These are phyloP conservation scores for Xylaria sp. DNA, from an alignment of 2,329 filamentous ascomycete genomes.

Conservation along the genomic window DNA sequence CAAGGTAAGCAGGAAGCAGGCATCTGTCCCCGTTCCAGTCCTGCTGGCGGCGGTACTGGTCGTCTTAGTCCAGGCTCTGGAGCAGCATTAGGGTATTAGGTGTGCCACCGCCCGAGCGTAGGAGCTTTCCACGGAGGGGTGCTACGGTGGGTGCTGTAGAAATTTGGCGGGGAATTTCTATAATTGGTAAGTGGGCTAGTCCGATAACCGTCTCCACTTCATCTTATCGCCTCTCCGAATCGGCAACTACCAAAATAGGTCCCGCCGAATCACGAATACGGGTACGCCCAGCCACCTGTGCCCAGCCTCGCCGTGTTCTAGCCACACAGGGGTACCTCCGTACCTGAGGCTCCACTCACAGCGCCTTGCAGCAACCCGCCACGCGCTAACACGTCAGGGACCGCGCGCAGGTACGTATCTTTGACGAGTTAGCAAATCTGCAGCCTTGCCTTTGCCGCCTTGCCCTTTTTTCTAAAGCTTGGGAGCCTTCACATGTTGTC, in stretches of 20 bases:
- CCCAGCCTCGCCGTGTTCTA: constrained; percentile 12
- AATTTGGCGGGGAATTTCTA: constrained; percentile 27
- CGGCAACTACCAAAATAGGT: constrained; percentile 36
- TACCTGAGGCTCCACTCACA: not conserved
- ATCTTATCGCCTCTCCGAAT: constrained; percentile 35
- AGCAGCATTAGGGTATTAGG: not conserved
- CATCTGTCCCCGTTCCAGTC: not conserved
- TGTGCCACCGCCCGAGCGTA: constrained; percentile 13
- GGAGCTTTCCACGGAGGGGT: constrained; percentile 30
- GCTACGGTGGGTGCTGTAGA: constrained; percentile 23
- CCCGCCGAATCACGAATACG: constrained; percentile 29
- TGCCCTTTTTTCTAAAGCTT: constrained; percentile 33
- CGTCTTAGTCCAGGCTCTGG: not conserved
- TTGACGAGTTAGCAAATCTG: not conserved
- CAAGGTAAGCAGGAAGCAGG: constrained; percentile 24
- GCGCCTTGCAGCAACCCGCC: constrained; percentile 18
- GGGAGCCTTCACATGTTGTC: constrained; percentile 32
- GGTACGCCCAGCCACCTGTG: not conserved
- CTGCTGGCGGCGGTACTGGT: not conserved
- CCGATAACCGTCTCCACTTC: constrained; percentile 23
- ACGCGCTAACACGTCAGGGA: constrained; percentile 22
- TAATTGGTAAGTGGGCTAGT: constrained; percentile 25
- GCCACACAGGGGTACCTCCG: constrained; percentile 7
- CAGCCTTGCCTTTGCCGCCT: constrained; percentile 32
- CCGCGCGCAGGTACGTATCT: not conserved